Percentiles rank a stretch among this genome's conserved stretches.
These are phyloP conservation scores for Hypomyces perniciosus DNA, from an alignment of 2,329 filamentous ascomycete species.

Conservation along the genomic window DNA sequence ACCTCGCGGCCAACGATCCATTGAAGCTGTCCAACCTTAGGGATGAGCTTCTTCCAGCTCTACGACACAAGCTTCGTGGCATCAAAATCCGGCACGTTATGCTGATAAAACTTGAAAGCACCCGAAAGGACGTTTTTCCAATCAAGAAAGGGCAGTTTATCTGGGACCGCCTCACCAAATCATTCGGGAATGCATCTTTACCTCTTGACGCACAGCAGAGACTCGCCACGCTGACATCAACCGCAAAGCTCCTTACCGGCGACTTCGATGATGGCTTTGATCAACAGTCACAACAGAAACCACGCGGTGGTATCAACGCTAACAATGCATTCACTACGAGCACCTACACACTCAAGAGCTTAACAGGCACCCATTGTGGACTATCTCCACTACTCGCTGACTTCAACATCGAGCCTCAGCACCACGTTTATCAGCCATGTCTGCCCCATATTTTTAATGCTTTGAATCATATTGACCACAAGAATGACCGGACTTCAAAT, in stretches of 20 bases:
- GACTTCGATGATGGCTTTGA: slow-evolving; percentile 16
- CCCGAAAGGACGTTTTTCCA: slow-evolving; percentile 40
- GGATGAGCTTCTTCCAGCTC: slow-evolving; percentile 23
- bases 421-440: slow-evolving; percentile 41
- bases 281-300: slow-evolving; percentile 5
- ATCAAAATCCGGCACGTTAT: slow-evolving; percentile 36
- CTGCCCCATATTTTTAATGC: slow-evolving; percentile 32
- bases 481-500: neutral
- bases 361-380: slow-evolving; percentile 36
- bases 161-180: slow-evolving; percentile 9
- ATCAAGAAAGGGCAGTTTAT: slow-evolving; percentile 34
- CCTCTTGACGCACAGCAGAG: slow-evolving; percentile 10
- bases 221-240: slow-evolving; percentile 20
- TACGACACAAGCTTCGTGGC: slow-evolving; percentile 20
- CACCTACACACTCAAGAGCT: slow-evolving; percentile 38
- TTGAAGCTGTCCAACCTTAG: slow-evolving; percentile 35
- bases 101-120: slow-evolving; percentile 38
- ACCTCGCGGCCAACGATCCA: slow-evolving; percentile 32
- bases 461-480: slow-evolving; percentile 22
- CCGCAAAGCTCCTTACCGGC: slow-evolving; percentile 20
- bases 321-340: slow-evolving; percentile 35
- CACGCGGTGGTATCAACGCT: slow-evolving; percentile 33
- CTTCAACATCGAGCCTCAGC: slow-evolving; percentile 36
- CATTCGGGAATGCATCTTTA: neutral
- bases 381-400: slow-evolving; percentile 35